Evolutionary conservation across 768 basidiomycete species (phyloP), one percentile per base, ranked within the genome.

Genomic region (Leccinellum rugosiceps): DNA sequence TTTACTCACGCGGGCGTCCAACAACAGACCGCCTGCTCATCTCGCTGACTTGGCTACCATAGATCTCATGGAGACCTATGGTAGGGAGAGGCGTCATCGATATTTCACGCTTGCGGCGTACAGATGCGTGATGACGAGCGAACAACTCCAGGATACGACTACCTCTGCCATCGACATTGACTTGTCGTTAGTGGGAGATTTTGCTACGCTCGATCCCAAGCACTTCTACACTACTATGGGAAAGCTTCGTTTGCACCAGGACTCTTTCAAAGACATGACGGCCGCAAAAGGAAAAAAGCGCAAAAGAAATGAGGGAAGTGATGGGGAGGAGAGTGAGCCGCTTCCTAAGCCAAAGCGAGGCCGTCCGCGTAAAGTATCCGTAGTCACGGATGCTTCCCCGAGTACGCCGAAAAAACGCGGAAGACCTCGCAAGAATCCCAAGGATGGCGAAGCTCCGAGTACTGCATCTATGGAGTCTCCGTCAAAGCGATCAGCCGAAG

Each of bases 51-150:
- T 90, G 41, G 80, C 84, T 26, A 81, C 92, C 50, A 80, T 81
- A 21, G 82, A 85, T 35, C 70, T 91, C 28, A 87, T 88, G 80
- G 95, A 97, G 73, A 91, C 84, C 1, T 78, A 80, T 60, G 92
- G 92, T 5, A 84, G 93, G 34, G 92, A 98, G 74, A 86, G 93
- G 28, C 87, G 92, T 23, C 84, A 92, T 68, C 81, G 92, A 60
- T 92, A 92, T 67, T 94, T 84, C 75, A 90, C 91, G 0, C 69
- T 88, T 45, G 78, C 81, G 2, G 83, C 85, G 30, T 96, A 90
- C 72, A 80, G 77, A 30, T 69, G 76, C 30, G 76, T 92, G 31
- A 80, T 93, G 49, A 73, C 76, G 2, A 76, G 78, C 46, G 90
- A 94, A 70, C 80, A 82, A 8, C 77, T 94, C 25, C 83, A 87